Evolutionary conservation across 1,139 yeast species (phyloP), one percentile per base, ranked within the genome.

Genomic region (Zygosaccharomyces sapae): DNA sequence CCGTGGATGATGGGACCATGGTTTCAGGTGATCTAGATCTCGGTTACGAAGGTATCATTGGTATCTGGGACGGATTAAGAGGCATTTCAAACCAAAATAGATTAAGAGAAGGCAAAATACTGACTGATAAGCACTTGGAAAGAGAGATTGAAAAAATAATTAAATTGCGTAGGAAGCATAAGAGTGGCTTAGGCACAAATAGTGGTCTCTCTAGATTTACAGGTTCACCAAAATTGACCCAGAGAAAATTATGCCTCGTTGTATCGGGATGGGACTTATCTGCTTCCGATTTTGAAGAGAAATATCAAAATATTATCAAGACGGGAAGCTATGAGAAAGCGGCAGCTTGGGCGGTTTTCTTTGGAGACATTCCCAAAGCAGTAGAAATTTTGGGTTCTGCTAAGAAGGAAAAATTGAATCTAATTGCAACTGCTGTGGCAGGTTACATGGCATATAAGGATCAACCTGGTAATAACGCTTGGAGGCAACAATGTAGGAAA

Each of bases 261-360:
- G 87, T 87, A 3, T 83, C 92, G 13, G 98, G 97, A 0, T 90
- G 97, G 96, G 89, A 87, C 60, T 81, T 87, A 59, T 83, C 90
- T 1, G 78, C 79, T 24, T 71, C 77, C 12, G 96, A 88, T 58
- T 75, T 89, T 54, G 95, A 89, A 49, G 81, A 77, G 40, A 81
- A 85, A 54, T 75, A 87, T 42, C 70, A 71, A 31, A 71, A 74
- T 38, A 71, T 90, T 39, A 78, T 83, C 25, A 66, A 70, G 0
- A 68, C 72, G 24, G 92, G 88, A 0, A 77, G 79, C 53, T 77
- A 77, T 51, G 96, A 88, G 54, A 83, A 92, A 62, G 97, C 98
- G 0, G 98, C 97, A 0, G 97, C 95, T 0, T 88, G 96, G 96
- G 97, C 97, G 0, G 92, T 89, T 0, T 92, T 92, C 66, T 94